phyloP scores from a whole-genome alignment of 1,139 yeast genomes.

The Pneumocystis oryctolagi region DNA sequence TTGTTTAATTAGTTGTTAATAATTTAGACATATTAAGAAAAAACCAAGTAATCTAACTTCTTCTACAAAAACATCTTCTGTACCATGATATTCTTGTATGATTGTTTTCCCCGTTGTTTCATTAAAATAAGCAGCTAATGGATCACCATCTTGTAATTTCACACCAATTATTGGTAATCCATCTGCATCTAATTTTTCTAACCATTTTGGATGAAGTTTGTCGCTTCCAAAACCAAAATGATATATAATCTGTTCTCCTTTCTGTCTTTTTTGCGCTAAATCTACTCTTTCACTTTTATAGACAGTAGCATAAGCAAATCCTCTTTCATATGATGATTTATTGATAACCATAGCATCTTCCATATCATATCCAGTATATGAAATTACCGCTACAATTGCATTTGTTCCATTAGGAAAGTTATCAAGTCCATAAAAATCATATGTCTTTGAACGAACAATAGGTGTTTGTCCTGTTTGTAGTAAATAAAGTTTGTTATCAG shows the following conservation, averaged over 20 bases:
- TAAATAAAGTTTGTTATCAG: slow-evolving; percentile 86
- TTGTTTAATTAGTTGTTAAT: not conserved
- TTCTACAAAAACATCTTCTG: slow-evolving; percentile 89
- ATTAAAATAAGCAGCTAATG: slow-evolving; percentile 82
- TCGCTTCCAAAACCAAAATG: slow-evolving; percentile 91
- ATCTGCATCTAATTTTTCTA: slow-evolving; percentile 72
- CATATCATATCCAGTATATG: slow-evolving; percentile 99
- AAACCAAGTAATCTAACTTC: slow-evolving; percentile 62
- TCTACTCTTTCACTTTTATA: slow-evolving; percentile 89
- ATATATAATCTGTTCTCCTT: slow-evolving; percentile 90
- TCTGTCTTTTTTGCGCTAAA: slow-evolving; percentile 57
- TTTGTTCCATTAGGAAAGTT: slow-evolving; percentile 97
- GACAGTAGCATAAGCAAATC: slow-evolving; percentile 93
- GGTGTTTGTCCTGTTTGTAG: slow-evolving; percentile 96
- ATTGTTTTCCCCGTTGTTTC: slow-evolving; percentile 84
- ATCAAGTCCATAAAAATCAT: slow-evolving; percentile 95
- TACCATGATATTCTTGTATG: slow-evolving; percentile 81
- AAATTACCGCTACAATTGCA: slow-evolving; percentile 96
- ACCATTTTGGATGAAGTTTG: slow-evolving; percentile 80
- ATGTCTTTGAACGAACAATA: slow-evolving; percentile 80
- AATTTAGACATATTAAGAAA: not conserved
- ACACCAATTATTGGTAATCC: slow-evolving; percentile 88
- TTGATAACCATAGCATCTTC: slow-evolving; percentile 98
- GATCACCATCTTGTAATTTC: slow-evolving; percentile 86
- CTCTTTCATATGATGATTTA: slow-evolving; percentile 94